phyloP scores from a whole-genome alignment of 1,284 basidiomycete genomes.

The Irpex rosettiformis region DNA sequence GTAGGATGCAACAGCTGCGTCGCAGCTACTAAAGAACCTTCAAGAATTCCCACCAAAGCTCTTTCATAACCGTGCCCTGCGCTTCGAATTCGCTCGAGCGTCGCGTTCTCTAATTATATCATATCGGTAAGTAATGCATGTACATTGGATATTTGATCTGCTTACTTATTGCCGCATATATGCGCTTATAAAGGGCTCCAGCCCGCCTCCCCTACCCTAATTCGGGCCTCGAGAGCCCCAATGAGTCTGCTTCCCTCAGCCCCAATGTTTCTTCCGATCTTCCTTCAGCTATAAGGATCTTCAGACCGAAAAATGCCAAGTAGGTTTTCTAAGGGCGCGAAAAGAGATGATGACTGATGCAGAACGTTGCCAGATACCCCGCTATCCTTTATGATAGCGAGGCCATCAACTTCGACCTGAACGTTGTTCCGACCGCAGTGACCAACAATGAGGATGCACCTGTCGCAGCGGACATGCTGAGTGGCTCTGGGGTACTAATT shows the following conservation, averaged over 20 bases:
- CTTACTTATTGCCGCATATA: neutral
- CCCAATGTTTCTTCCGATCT: neutral
- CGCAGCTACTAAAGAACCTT: conserved; percentile 55
- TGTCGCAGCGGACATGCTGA: conserved; percentile 24
- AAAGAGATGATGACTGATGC: neutral
- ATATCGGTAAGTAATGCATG: conserved; percentile 48
- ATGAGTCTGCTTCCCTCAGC: neutral
- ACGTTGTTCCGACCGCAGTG: neutral
- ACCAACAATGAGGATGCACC: neutral
- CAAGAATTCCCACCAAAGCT: conserved; percentile 49
- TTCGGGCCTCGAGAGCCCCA: conserved; percentile 9
- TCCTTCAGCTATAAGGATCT: conserved; percentile 49
- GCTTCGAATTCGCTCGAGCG: conserved; percentile 76
- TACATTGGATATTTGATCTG: neutral
- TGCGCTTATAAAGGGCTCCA: conserved; percentile 5
- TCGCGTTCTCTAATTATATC: conserved; percentile 70
- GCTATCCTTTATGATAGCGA: conserved; percentile 54
- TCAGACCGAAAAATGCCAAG: conserved; percentile 42
- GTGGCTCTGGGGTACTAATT: conserved; percentile 41
- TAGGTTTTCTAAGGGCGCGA: conserved; percentile 21
- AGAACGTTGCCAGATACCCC: conserved; percentile 40
- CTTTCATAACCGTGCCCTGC: conserved; percentile 66
- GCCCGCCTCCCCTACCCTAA: neutral
- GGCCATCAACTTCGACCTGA: conserved; percentile 30
- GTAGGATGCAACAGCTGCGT: conserved; percentile 57